A percentile compares a stretch with the other conserved stretches of the same genome.
phyloP scores from a whole-genome alignment of 164 flowering plant genomes.

The Aristolochia californica region DNA sequence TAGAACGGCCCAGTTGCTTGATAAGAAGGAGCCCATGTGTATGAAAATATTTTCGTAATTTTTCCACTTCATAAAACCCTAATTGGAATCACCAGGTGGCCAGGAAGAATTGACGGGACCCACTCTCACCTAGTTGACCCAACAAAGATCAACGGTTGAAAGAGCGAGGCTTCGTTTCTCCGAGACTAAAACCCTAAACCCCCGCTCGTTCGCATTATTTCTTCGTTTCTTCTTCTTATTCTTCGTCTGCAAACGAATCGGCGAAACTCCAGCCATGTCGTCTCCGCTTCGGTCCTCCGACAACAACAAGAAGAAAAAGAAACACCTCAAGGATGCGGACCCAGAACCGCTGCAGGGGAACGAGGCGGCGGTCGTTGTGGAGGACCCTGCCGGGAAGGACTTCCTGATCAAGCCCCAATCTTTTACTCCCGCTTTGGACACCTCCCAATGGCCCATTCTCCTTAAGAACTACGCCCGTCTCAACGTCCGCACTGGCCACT shows the following conservation, averaged over 20 bases:
- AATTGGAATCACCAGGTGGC: no score
- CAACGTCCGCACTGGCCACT: conserved; percentile 68
- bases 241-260: neutral
- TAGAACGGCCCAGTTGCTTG: no score
- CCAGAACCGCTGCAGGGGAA: neutral
- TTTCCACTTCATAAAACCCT: no score
- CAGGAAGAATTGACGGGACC: no score
- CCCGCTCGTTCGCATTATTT: neutral
- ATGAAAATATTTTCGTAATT: no score
- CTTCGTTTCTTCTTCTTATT: neutral
- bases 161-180: no score
- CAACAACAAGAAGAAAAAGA: conserved; percentile 32
- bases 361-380: neutral
- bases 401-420: conserved; percentile 63
- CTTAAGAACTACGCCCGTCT: conserved; percentile 73
- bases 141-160: no score
- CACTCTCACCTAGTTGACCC: no score
- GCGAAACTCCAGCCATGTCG: conserved; percentile 2
- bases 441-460: conserved; percentile 72
- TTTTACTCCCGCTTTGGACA: conserved; percentile 55
- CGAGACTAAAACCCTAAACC: conserved; percentile 10
- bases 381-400: conserved; percentile 7
- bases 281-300: conserved; percentile 4
- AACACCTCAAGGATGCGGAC: conserved; percentile 2
- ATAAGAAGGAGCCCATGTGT: no score